These are phyloP conservation scores for Xylaria sp. DNA, from an alignment of 2,329 filamentous ascomycete genomes.

Conservation along the genomic window DNA sequence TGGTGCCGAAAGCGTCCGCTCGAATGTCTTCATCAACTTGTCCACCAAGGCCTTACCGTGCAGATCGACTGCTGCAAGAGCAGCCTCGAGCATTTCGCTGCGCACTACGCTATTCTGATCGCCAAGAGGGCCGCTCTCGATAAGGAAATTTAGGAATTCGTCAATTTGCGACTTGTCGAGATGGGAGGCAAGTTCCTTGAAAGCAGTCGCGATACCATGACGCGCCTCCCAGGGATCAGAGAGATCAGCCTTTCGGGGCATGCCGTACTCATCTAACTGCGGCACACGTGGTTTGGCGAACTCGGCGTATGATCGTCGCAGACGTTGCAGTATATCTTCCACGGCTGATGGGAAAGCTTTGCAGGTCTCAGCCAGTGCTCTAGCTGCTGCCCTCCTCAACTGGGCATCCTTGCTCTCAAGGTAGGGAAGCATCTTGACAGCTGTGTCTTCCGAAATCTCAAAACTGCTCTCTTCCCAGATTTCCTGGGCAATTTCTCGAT, in stretches of 20 bases:
- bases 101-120: constrained; percentile 80
- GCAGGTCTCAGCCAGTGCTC: constrained; percentile 78
- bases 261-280: constrained; percentile 89
- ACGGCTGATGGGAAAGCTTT: constrained; percentile 65
- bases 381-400: constrained; percentile 81
- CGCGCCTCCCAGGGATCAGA: constrained; percentile 90
- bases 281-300: constrained; percentile 83
- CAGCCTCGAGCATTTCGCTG: constrained; percentile 89
- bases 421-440: constrained; percentile 75
- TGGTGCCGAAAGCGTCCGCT: constrained; percentile 82
- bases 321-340: constrained; percentile 63
- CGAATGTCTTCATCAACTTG: constrained; percentile 89
- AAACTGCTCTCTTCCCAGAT: constrained; percentile 97
- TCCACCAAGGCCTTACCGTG: constrained; percentile 86
- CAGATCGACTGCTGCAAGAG: constrained; percentile 77
- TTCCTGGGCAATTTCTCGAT: constrained; percentile 78
- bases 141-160: constrained; percentile 81
- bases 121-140: constrained; percentile 84
- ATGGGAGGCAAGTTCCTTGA: constrained; percentile 76
- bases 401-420: constrained; percentile 80
- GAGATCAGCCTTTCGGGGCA: constrained; percentile 87
- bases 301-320: constrained; percentile 76
- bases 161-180: constrained; percentile 75
- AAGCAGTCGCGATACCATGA: constrained; percentile 86
- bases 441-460: constrained; percentile 67